These are phyloP conservation scores for Magnusiomyces fungicola DNA, from an alignment of 1,139 yeast genomes.

Conservation along the genomic window DNA sequence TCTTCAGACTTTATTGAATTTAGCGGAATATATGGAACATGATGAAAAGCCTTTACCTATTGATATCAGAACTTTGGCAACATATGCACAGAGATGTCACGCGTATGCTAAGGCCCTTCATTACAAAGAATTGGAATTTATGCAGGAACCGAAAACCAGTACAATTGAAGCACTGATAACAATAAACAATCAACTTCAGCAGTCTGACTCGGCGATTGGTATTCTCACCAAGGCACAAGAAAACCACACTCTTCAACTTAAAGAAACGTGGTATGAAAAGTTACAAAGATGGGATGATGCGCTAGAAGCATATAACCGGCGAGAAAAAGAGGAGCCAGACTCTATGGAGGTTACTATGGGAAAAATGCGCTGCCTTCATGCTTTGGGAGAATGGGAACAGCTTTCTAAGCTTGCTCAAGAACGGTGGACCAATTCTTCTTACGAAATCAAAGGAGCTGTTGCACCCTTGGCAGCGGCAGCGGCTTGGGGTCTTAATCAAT, in stretches of 20 bases:
- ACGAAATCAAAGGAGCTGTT: constrained; percentile 72
- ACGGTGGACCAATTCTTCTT: constrained; percentile 70
- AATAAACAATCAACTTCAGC: constrained; percentile 90
- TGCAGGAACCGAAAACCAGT: constrained; percentile 86
- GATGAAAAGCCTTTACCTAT: constrained; percentile 92
- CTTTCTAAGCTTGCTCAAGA: constrained; percentile 77
- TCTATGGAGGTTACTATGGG: constrained; percentile 83
- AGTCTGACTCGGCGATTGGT: constrained; percentile 97
- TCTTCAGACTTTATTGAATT: constrained; percentile 75
- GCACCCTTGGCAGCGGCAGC: constrained; percentile 99
- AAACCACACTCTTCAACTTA: constrained; percentile 84
- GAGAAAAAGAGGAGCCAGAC: constrained; percentile 40
- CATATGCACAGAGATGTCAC: constrained; percentile 91
- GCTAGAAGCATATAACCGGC: constrained; percentile 71
- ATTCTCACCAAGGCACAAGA: constrained; percentile 92
- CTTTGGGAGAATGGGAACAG: constrained; percentile 97
- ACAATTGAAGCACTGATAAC: constrained; percentile 89
- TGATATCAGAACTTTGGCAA: constrained; percentile 80
- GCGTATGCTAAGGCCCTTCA: constrained; percentile 97
- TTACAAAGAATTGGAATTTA: constrained; percentile 89
- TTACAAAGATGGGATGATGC: constrained; percentile 99
- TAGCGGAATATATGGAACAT: constrained; percentile 97
- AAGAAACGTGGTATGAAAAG: constrained; percentile 97
- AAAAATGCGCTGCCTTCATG: constrained; percentile 95
- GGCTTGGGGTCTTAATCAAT: constrained; percentile 96